Evolutionary conservation across 306 rosid genomes (phyloP).

Genomic region (Begonia masoniana): DNA sequence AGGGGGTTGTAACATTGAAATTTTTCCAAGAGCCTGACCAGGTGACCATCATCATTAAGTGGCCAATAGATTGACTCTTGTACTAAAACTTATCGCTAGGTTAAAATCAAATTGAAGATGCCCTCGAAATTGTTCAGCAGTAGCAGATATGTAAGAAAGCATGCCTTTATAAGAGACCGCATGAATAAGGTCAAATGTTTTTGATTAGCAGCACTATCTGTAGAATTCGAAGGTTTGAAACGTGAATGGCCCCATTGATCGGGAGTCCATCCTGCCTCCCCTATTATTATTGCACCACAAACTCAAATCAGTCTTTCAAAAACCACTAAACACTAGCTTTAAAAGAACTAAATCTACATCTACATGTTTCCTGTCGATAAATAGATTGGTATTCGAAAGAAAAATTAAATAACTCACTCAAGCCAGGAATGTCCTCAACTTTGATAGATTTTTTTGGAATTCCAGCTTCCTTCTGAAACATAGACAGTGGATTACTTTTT

Average conservation of each 20-base stretch:
- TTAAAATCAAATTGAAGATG: too few relatives aligned
- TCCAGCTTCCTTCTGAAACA: constrained; percentile 80
- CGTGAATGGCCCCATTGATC: constrained; percentile 94
- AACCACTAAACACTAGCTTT: not conserved
- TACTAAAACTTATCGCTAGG: too few relatives aligned
- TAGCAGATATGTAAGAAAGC: constrained; percentile 1
- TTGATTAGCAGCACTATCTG: constrained; percentile 47
- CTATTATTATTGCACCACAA: constrained; percentile 24
- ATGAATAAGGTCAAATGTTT: constrained; percentile 65
- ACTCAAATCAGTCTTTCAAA: not conserved
- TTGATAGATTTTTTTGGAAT: constrained; percentile 53
- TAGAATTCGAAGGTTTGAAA: constrained; percentile 37
- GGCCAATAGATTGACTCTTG: not conserved
- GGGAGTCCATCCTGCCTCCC: constrained; percentile 94
- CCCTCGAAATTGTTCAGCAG: too few relatives aligned
- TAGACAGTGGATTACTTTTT: not conserved
- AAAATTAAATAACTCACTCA: constrained; percentile 44
- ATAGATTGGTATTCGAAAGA: constrained; percentile 1
- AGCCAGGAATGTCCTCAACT: constrained; percentile 83
- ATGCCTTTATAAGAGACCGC: constrained; percentile 79
- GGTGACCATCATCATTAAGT: not conserved
- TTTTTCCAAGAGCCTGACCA: not conserved
- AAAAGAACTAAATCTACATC: too few relatives aligned
- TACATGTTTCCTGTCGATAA: too few relatives aligned
- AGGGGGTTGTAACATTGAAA: too few relatives aligned